These are phyloP conservation scores for Atalantia buxifolia DNA, from an alignment of 345 rosid genomes.

Conservation along the genomic window DNA sequence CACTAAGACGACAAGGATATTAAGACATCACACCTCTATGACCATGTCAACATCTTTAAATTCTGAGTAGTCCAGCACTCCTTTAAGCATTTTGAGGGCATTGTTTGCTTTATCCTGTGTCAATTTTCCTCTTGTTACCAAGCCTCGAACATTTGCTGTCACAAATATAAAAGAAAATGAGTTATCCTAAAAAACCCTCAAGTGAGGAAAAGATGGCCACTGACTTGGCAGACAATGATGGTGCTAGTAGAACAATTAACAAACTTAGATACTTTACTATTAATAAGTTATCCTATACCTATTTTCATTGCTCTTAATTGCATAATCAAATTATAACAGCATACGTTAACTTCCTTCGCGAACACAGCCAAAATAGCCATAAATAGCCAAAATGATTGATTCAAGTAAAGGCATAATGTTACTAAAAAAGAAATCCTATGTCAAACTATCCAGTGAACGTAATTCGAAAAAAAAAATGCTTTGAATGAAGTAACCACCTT, in stretches of 20 bases:
- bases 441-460: neutral
- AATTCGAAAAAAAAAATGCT: neutral
- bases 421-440: neutral
- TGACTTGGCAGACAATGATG: neutral
- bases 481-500: conserved; percentile 45
- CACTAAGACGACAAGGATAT: neutral
- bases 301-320: neutral
- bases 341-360: neutral
- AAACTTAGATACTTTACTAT: neutral
- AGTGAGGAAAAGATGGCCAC: neutral
- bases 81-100: conserved; percentile 75
- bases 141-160: conserved; percentile 69
- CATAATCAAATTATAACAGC: neutral
- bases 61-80: conserved; percentile 73
- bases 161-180: conserved; percentile 14
- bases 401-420: neutral
- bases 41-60: conserved; percentile 93
- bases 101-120: conserved; percentile 65
- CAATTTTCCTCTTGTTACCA: conserved; percentile 67
- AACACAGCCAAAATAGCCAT: neutral
- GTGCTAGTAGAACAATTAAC: neutral
- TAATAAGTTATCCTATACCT: neutral
- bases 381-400: neutral
- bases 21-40: conserved; percentile 61
- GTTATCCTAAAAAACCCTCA: neutral